Evolutionary conservation across 352 stramenopile species (phyloP).

Genomic region (Pythium periplocum): DNA sequence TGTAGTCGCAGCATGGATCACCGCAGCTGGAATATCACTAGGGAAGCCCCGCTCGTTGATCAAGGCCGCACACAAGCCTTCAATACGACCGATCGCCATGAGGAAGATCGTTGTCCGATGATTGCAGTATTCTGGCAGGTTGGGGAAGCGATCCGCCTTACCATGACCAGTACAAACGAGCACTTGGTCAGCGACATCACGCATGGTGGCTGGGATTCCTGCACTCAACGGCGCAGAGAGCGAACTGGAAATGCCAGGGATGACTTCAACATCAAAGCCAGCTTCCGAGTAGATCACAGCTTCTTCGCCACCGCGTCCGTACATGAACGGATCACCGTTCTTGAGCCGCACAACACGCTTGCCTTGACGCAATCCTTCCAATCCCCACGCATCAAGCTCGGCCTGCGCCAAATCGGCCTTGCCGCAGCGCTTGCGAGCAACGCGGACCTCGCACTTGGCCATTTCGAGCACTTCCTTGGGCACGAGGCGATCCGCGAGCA

Average conservation of each 20-base stretch:
- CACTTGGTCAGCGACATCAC: constrained; percentile 93
- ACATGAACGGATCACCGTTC: constrained; percentile 98
- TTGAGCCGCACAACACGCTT: constrained; percentile 95
- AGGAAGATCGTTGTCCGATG: constrained; percentile 97
- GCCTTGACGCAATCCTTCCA: constrained; percentile 79
- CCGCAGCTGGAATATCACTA: constrained; percentile 84
- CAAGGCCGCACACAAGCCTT: constrained; percentile 82
- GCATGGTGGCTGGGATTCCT: constrained; percentile 94
- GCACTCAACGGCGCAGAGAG: constrained; percentile 92
- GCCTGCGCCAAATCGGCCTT: constrained; percentile 92
- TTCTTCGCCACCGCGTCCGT: constrained; percentile 94
- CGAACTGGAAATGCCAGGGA: constrained; percentile 93
- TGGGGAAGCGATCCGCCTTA: constrained; percentile 85
- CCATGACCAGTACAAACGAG: constrained; percentile 93
- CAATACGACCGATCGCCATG: constrained; percentile 94
- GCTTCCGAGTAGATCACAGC: constrained; percentile 69
- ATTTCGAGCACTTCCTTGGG: constrained; percentile 88
- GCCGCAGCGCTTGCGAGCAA: constrained; percentile 93
- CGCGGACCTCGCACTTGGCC: constrained; percentile 84
- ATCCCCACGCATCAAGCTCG: constrained; percentile 93
- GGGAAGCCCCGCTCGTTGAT: constrained; percentile 86
- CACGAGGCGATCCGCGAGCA: constrained; percentile 94
- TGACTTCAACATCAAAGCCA: constrained; percentile 78
- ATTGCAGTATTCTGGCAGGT: constrained; percentile 93
- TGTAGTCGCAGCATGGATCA: constrained; percentile 92